Percentiles rank a stretch among this genome's conserved stretches.
Conservation (phyloP, 108 stramenopile species). For the Ochromonas danica region DNA sequence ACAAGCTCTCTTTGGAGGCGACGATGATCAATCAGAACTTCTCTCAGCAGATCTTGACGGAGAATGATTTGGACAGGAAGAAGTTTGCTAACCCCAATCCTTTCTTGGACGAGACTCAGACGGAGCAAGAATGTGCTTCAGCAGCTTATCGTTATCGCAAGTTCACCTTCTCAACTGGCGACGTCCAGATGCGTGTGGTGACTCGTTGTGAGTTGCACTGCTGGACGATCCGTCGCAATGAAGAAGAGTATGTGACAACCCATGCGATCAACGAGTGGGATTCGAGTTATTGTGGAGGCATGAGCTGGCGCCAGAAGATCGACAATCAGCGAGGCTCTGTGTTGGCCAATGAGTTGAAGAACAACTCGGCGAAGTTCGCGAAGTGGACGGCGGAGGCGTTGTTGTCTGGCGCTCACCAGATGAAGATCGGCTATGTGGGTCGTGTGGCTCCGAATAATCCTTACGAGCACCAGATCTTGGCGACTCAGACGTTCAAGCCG, state of each 20-base stretch:
- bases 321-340: slow-evolving; percentile 90
- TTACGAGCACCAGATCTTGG: slow-evolving; percentile 64
- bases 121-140: slow-evolving; percentile 81
- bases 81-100: slow-evolving; percentile 80
- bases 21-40: slow-evolving; percentile 97
- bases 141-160: slow-evolving; percentile 95
- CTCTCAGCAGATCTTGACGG: slow-evolving; percentile 84
- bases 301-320: slow-evolving; percentile 75
- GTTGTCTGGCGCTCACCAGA: slow-evolving; percentile 88
- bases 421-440: slow-evolving; percentile 93
- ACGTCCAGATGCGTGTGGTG: slow-evolving; percentile 31
- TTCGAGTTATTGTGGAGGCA: slow-evolving; percentile 56
- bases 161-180: slow-evolving; percentile 68
- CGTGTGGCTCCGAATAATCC: slow-evolving; percentile 3
- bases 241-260: slow-evolving; percentile 83
- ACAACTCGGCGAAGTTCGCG: slow-evolving; percentile 93
- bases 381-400: slow-evolving; percentile 96
- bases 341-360: slow-evolving; percentile 93
- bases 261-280: slow-evolving; percentile 95
- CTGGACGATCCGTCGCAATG: slow-evolving; percentile 45
- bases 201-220: slow-evolving; percentile 59
- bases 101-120: slow-evolving; percentile 92
- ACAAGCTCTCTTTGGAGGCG: slow-evolving; percentile 84
- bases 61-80: slow-evolving; percentile 61
- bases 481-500: slow-evolving; percentile 91